A percentile compares a stretch with the other conserved stretches of the same genome.
Evolutionary conservation across 345 rosid species (phyloP).

Genomic region (Camelina hispida): DNA sequence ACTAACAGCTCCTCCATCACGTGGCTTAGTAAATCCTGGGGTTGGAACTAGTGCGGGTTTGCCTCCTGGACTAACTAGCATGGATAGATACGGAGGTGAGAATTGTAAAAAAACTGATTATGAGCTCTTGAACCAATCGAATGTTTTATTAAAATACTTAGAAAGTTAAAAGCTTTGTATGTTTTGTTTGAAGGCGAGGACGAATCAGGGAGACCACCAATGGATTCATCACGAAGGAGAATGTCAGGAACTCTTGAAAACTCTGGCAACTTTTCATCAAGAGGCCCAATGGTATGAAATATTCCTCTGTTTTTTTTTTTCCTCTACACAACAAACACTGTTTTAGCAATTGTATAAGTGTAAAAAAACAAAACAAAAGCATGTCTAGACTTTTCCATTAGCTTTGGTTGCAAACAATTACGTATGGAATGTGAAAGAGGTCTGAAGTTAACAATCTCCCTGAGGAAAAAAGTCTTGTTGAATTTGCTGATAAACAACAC

Average conservation of each 20-base stretch:
- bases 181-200: constrained; percentile 61
- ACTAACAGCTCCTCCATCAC: constrained; percentile 75
- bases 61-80: constrained; percentile 58
- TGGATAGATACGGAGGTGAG: constrained; percentile 72
- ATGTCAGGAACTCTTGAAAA: constrained; percentile 63
- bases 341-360: constrained; percentile 35
- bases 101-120: not conserved
- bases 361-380: not conserved
- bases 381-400: not conserved
- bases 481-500: not conserved
- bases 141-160: not conserved
- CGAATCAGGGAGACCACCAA: constrained; percentile 57
- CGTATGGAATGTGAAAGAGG: constrained; percentile 1
- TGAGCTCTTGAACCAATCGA: not conserved
- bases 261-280: constrained; percentile 63
- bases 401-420: not conserved
- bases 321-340: constrained; percentile 1
- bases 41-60: constrained; percentile 81
- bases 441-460: not conserved
- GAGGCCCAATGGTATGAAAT: constrained; percentile 54
- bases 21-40: constrained; percentile 50
- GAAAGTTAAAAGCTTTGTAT: constrained; percentile 4
- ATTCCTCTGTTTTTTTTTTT: constrained; percentile 16
- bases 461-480: not conserved
- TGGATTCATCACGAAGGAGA: constrained; percentile 77